A percentile compares a stretch with the other conserved stretches of the same genome.
phyloP scores from a whole-genome alignment of 805 yeast genomes.

The Ogataea populi-albae region DNA sequence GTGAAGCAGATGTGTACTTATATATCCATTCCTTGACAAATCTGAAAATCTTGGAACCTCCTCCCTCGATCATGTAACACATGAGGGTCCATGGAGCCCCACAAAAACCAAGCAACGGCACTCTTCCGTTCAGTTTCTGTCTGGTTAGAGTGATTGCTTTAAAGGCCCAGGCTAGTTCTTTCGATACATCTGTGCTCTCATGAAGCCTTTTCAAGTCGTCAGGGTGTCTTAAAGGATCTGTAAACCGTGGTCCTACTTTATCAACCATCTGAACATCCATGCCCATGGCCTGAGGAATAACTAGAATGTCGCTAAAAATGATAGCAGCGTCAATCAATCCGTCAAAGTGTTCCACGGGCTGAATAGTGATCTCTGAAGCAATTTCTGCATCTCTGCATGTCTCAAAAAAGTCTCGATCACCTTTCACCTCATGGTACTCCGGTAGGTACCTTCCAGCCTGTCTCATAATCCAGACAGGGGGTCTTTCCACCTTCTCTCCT shows the following conservation, averaged over 20 bases:
- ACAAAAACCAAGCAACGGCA: constrained; percentile 90
- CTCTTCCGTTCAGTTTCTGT: constrained; percentile 79
- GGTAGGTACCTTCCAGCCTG: constrained; percentile 96
- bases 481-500: constrained; percentile 90
- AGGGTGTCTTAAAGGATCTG: constrained; percentile 77
- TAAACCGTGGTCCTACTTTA: constrained; percentile 91
- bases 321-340: constrained; percentile 96
- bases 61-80: constrained; percentile 98
- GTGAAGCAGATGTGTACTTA: constrained; percentile 69
- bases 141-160: constrained; percentile 92
- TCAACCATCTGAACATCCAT: constrained; percentile 92
- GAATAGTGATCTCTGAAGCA: constrained; percentile 92
- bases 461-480: constrained; percentile 98
- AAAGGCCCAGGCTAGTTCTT: constrained; percentile 91
- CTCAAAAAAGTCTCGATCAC: constrained; percentile 83
- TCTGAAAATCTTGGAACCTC: constrained; percentile 88
- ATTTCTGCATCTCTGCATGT: constrained; percentile 93
- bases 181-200: constrained; percentile 60
- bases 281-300: constrained; percentile 98
- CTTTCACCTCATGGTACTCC: constrained; percentile 89
- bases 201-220: constrained; percentile 60
- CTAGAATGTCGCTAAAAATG: constrained; percentile 91
- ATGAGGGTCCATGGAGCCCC: constrained; percentile 98
- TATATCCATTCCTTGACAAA: constrained; percentile 92
- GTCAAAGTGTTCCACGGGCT: constrained; percentile 85